phyloP scores from a whole-genome alignment of 495 filamentous ascomycete genomes.

The Friedmanniomyces simplex region DNA sequence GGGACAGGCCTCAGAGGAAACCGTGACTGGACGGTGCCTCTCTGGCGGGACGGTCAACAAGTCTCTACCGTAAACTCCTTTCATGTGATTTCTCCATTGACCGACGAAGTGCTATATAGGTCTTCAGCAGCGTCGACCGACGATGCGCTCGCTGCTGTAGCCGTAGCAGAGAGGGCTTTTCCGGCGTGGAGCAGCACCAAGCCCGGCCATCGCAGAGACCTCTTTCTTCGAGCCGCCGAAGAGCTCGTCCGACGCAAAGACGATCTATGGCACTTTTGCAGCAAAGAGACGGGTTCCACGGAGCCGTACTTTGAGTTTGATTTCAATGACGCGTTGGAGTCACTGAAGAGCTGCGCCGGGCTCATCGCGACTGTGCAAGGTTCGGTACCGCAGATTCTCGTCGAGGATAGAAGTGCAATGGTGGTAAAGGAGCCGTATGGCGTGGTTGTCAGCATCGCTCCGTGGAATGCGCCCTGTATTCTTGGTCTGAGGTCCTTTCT shows the following conservation, averaged over 20 bases:
- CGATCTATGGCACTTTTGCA: constrained; percentile 31
- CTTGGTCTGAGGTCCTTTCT: not conserved
- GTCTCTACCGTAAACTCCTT: constrained; percentile 50
- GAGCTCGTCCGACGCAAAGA: constrained; percentile 49
- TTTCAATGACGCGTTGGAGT: not conserved
- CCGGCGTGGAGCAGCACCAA: constrained; percentile 55
- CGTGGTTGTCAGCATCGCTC: constrained; percentile 6
- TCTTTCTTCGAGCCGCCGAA: constrained; percentile 61
- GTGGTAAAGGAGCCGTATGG: constrained; percentile 10
- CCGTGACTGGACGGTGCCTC: constrained; percentile 37
- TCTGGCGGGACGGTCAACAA: constrained; percentile 62
- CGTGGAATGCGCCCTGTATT: constrained; percentile 14
- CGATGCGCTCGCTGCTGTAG: constrained; percentile 52
- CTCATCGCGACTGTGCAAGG: not conserved
- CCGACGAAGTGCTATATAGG: constrained; percentile 48
- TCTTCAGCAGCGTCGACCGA: constrained; percentile 50
- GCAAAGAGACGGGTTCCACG: not conserved
- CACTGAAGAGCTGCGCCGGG: not conserved
- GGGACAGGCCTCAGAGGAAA: no score
- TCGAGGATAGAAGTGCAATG: constrained; percentile 1
- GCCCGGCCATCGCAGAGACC: constrained; percentile 51
- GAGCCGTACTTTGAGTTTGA: not conserved
- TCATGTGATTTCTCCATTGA: constrained; percentile 53
- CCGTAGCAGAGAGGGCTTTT: constrained; percentile 58
- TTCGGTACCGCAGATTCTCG: not conserved